Base-by-base conservation (phyloP, 176 grass and related monocot genomes). In the Triticum aestivum region DNA sequence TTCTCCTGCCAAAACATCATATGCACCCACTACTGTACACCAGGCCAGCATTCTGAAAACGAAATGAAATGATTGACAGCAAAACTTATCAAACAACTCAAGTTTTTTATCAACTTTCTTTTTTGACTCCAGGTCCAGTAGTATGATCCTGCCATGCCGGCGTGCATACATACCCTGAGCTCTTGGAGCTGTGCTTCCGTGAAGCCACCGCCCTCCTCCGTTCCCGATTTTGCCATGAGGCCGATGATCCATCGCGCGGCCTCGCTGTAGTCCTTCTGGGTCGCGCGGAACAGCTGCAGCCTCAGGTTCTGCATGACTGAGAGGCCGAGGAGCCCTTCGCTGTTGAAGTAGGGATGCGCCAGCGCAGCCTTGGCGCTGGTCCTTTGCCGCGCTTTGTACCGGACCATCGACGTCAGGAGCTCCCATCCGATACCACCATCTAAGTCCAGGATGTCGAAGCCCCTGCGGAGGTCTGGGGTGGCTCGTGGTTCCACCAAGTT, bases 161-260 rank as follows among this genome's bases (percentile, higher is more conserved):
- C 32, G 29, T 23, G 21, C 51, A 52, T 20, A 76, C 92, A 44
- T 90, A 96, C 97, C 90, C 90, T 87, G 66, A 99, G 90, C 45
- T 99, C 90, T 81, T 96, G 94, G 65, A 99, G 97, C 9, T 99
- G 97, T 26, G 97, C 94, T 87, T 99, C 97, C n/a, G 97, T 99
- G 84, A 99, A 99, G n/a, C 97, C 97, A 4, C 97, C 97, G 11
- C n/a, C 90, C 2, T 80, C 61, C 77, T 92, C 85, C n/a, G 97
- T 96, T 79, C 97, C 97, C 26, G 92, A 94, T 54, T 73, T 94
- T 18, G 97, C 97, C 97, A 99, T 99, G 27, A 93, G 91, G 26
- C 92, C 69, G 5, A 91, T 18, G 45, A 99, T 61, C 97, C 94
- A 99, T 5, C 95, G 91, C 61, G 90, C 94, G 8, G 90, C 83